Evolutionary conservation across 331 rosid species (phyloP).

Genomic region (Malus hybrid): DNA sequence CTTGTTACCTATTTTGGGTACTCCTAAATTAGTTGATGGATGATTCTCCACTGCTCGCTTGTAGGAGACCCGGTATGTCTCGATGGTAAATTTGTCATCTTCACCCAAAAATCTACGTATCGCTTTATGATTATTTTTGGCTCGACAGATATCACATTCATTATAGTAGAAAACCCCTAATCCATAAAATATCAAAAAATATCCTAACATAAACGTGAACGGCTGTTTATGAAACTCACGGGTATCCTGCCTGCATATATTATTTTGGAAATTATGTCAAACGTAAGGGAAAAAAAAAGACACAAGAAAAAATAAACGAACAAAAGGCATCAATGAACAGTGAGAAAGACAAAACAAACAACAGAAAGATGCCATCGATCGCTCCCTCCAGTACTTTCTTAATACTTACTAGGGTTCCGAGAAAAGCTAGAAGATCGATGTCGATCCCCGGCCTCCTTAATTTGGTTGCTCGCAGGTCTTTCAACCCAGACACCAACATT

Average conservation of each 20-base stretch:
- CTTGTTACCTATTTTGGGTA: no score
- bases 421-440: neutral
- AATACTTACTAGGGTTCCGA: neutral
- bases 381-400: neutral
- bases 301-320: no score
- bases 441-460: neutral
- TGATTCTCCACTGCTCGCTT: no score
- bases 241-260: neutral
- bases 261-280: neutral
- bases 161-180: neutral
- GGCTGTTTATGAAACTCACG: neutral
- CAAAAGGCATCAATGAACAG: neutral
- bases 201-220: neutral
- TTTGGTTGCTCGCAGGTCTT: neutral
- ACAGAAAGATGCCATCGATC: neutral
- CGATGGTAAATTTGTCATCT: no score
- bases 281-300: neutral
- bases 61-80: no score
- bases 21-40: no score
- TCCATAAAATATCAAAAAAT: neutral
- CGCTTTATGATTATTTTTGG: no score
- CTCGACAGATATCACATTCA: neutral
- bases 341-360: neutral
- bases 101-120: no score
- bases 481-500: conserved; percentile 6